Base-by-base conservation (phyloP, 768 basidiomycete species). In the Tubosaeta sp. region DNA sequence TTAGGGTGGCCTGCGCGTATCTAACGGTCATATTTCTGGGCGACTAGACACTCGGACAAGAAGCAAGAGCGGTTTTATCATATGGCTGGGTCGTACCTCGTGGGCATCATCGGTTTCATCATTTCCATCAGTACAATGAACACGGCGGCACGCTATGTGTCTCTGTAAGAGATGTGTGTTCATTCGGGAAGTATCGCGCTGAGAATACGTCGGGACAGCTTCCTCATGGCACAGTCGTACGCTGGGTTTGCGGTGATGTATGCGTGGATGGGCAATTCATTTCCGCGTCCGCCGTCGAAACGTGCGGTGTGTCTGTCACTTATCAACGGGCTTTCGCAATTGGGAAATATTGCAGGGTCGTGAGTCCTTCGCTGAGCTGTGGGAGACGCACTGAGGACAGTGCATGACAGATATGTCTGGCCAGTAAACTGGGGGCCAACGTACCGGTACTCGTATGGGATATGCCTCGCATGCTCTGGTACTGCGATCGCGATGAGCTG, bases 341-440 rank as follows among this genome's bases (percentile, higher is more conserved):
- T 90, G 6, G 93, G 91, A 0, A 94, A 94, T 69, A 73, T 96
- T 41, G 72, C 83, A 44, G 93, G 92, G 54, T 84, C 89, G 74
- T 93, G 73, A 72, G 82, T 80, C 13, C 38, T 21, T 44, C 25
- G 18, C 11, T 46, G 30, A 21, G 27, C 32, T 46, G 24, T 18
- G 19, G 6, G 18, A 21, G 11, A 4, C 29, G 14, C 19, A 34
- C 55, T 46, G 43, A 44, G 13, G 13, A 48, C 24, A 48, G 7
- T 25, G 16, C 11, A 32, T 49, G 59, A 38, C 58, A 81, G 81
- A 46, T 87, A 86, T 54, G 72, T 80, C 10, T 90, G 84, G 84
- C 86, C 83, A 13, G 68, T 65, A 32, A 60, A 64, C 8, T 91
- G 86, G 86, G 87, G 85, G 1, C 86, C 83, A 3, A 76, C 77